phyloP scores from a whole-genome alignment of 495 filamentous ascomycete genomes.

The Neurospora tetrasperma region DNA sequence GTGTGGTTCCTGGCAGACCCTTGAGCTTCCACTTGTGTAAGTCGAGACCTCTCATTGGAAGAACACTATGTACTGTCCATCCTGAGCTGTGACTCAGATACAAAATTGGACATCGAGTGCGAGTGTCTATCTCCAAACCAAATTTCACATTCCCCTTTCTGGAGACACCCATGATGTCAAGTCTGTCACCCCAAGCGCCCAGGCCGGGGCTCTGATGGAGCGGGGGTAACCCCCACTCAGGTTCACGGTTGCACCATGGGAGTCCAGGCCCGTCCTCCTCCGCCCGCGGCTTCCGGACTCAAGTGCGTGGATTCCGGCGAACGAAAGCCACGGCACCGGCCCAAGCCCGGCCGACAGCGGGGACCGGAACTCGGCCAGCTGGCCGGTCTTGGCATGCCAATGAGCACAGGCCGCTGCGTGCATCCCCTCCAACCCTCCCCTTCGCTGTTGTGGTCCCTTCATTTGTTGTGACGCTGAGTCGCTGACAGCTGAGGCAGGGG shows the following conservation, averaged over 20 bases:
- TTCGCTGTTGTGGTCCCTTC: background rate
- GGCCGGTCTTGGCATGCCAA: background rate
- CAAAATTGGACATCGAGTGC: background rate
- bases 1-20: background rate
- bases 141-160: background rate
- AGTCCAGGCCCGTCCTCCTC: background rate
- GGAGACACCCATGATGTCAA: background rate
- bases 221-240: background rate
- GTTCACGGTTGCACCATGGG: background rate
- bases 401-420: background rate
- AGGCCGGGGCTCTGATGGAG: background rate
- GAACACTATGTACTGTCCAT: background rate
- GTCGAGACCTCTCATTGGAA: background rate
- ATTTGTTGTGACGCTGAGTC: background rate
- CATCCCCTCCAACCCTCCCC: background rate
- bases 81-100: background rate
- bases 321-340: background rate
- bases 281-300: background rate
- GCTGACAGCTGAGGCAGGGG: no score
- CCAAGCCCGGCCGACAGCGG: background rate
- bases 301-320: background rate
- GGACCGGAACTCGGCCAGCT: background rate
- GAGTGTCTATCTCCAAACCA: background rate
- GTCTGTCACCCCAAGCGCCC: background rate
- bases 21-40: background rate